These are phyloP conservation scores for Alliaria petiolata DNA, from an alignment of 345 rosid species.

Conservation along the genomic window DNA sequence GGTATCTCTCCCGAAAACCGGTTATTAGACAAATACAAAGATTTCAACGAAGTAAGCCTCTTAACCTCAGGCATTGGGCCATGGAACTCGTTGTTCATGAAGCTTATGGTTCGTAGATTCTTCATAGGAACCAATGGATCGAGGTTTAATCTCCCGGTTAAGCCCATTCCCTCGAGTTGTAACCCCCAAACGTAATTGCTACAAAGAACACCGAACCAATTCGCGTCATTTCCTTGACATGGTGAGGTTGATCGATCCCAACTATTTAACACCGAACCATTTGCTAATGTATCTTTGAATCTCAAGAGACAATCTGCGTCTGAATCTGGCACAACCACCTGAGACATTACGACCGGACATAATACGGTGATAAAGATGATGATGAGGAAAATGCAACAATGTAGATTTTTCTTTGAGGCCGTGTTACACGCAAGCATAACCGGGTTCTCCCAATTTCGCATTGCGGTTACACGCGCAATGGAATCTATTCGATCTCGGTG, in stretches of 20 bases:
- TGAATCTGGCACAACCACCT: slow-evolving; percentile 18
- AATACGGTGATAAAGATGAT: slow-evolving; percentile 1
- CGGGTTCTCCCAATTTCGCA: slow-evolving; percentile 42
- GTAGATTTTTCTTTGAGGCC: slow-evolving; percentile 15
- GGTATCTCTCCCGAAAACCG: slow-evolving; percentile 53
- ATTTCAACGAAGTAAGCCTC: slow-evolving; percentile 38
- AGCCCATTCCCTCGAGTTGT: slow-evolving; percentile 52
- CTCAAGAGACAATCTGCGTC: slow-evolving; percentile 40
- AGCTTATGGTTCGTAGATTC: slow-evolving; percentile 52
- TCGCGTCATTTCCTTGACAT: slow-evolving; percentile 37
- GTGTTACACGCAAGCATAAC: slow-evolving; percentile 44
- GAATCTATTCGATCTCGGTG: not conserved
- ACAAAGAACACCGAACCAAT: slow-evolving; percentile 69
- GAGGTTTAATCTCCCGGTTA: slow-evolving; percentile 38
- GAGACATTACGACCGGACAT: slow-evolving; percentile 19
- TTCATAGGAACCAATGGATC: slow-evolving; percentile 40
- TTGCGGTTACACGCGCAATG: slow-evolving; percentile 28
- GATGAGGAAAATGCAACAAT: not conserved
- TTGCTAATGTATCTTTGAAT: slow-evolving; percentile 38
- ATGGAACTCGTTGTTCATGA: slow-evolving; percentile 56
- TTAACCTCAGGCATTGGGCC: slow-evolving; percentile 57
- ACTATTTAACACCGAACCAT: slow-evolving; percentile 21
- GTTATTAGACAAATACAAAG: slow-evolving; percentile 64
- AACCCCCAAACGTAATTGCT: slow-evolving; percentile 52
- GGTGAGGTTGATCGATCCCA: slow-evolving; percentile 47